Evolutionary conservation across 257 asterid genomes (phyloP).

Genomic region (Solanum chiquidenum): DNA sequence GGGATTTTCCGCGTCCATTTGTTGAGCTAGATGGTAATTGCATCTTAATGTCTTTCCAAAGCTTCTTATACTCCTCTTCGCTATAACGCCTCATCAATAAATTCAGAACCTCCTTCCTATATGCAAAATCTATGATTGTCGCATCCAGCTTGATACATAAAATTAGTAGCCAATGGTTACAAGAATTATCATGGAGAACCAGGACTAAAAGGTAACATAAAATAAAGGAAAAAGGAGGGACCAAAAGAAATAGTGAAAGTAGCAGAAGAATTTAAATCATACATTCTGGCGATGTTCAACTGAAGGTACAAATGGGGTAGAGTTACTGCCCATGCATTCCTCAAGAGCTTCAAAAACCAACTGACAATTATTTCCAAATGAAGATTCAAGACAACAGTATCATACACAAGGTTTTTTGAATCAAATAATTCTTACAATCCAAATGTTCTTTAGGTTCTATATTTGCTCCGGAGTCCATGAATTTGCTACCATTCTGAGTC

Average conservation of each 20-base stretch:
- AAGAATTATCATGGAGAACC: not conserved
- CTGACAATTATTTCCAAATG: not conserved
- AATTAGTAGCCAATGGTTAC: not conserved
- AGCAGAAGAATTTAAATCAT: not conserved
- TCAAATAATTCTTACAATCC: not conserved
- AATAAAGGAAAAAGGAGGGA: not conserved
- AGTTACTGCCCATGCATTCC: not conserved
- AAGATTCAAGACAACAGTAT: not conserved
- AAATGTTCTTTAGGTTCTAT: not conserved
- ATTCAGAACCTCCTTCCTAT: slow-evolving; percentile 14
- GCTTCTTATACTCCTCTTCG: slow-evolving; percentile 19
- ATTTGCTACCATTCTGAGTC: not conserved
- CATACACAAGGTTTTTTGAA: not conserved
- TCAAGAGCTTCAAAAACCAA: not conserved
- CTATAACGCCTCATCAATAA: slow-evolving; percentile 19
- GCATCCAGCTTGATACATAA: slow-evolving; percentile 18
- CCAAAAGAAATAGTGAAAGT: not conserved
- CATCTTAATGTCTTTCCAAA: slow-evolving; percentile 5
- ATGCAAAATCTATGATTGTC: not conserved
- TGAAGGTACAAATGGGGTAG: slow-evolving; percentile 9
- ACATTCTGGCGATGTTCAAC: not conserved
- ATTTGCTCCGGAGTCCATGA: not conserved
- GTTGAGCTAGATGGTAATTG: slow-evolving; percentile 1
- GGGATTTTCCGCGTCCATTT: not conserved
- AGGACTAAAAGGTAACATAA: not conserved